Evolutionary conservation across 2,329 filamentous ascomycete species (phyloP), one percentile per base, ranked within the genome.

Genomic region (Thelonectria rubi): DNA sequence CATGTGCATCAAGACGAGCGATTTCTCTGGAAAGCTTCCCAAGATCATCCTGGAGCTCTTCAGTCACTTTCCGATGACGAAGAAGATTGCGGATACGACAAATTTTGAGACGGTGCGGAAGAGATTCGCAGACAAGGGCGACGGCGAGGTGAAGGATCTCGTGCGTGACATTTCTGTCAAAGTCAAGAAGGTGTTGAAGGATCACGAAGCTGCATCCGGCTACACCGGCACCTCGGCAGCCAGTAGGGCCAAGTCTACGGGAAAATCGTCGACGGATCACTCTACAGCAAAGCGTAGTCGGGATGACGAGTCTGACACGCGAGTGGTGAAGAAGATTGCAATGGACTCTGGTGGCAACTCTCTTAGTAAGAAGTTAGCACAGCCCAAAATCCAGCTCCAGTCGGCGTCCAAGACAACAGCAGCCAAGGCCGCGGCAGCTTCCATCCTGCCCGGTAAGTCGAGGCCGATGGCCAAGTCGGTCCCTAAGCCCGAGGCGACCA

Each of bases 41-140:
- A 84, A 85, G 65, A 81, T 82, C 17, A 75, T 86, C n/a, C 78
- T 88, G 17, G 78, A 84, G 53, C 80, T 91, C 32, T 83, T 92
- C 73, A 83, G 87, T 5, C 78, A 83, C 57, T 87, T 88, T 60
- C 87, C 84, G 37, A 89, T 88, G 60, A 82, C 88, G 43, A 86
- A 82, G 50, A 85, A 83, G 65, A 86, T 87, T 37, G 77, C 88
- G 43, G 85, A 88, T 65, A 88, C 85, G 62, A 84, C 87, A 42
- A 91, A 91, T 70, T 85, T 93, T 58, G 84, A 86, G 59, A 87
- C 85, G 56, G 84, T 91, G 15, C 82, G 88, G 42, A 86, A 86
- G 63, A 83, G 86, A 9, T 86, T 90, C 70, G 83, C 82, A 62
- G 88, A 86, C 70, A 88, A 87, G 69, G 89, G 87, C 24, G 88